phyloP scores from a whole-genome alignment of 345 rosid genomes.

The Xanthoceras sorbifolium region DNA sequence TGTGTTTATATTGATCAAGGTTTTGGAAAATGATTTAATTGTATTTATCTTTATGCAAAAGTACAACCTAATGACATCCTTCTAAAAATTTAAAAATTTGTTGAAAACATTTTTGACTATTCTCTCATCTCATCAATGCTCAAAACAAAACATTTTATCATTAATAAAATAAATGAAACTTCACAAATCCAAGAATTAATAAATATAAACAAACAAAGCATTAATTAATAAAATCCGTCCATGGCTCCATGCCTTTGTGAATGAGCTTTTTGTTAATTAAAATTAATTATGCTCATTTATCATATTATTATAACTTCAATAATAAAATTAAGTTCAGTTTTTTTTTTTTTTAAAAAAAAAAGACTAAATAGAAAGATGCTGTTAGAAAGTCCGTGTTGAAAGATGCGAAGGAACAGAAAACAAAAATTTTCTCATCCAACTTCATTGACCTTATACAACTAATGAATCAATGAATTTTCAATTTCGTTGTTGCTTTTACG shows the following conservation, averaged over 20 bases:
- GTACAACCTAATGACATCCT: not conserved
- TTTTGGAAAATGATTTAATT: too few relatives aligned
- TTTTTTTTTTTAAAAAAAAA: not conserved
- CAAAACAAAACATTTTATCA: not conserved
- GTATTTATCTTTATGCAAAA: too few relatives aligned
- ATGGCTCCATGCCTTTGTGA: too few relatives aligned
- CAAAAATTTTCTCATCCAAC: not conserved
- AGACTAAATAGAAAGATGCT: not conserved
- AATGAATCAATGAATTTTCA: not conserved
- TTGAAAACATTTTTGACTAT: not conserved
- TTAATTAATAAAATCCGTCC: too few relatives aligned
- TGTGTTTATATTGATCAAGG: too few relatives aligned
- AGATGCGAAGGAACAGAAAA: not conserved
- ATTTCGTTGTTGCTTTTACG: constrained; percentile 16
- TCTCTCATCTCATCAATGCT: not conserved
- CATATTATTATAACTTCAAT: not conserved
- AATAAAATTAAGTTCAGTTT: not conserved
- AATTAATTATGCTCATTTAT: not conserved
- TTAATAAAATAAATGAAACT: not conserved
- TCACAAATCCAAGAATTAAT: not conserved
- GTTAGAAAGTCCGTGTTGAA: constrained; percentile 16
- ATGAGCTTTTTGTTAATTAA: too few relatives aligned
- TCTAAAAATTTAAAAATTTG: not conserved
- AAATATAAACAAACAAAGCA: too few relatives aligned
- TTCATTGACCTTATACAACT: not conserved